Evolutionary conservation across 192 early-diverging fungal species (phyloP), one percentile per base, ranked within the genome.

Genomic region (Gamsiella multidivaricata): DNA sequence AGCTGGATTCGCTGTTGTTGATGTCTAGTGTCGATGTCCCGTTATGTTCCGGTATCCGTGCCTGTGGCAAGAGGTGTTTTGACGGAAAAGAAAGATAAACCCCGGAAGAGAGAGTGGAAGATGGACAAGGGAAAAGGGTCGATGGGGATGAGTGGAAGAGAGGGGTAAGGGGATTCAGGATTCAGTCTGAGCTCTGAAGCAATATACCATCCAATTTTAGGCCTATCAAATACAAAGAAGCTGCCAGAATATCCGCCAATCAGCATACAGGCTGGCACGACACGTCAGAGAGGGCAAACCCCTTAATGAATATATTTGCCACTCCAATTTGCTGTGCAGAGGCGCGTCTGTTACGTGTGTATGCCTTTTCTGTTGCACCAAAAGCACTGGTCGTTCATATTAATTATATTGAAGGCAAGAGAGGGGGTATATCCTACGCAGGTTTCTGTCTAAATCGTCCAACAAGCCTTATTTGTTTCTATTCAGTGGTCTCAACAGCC

Each of bases 221-320:
- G 57, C 41, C 41, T 31, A 59, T 45, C 41, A 36, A 32, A 41
- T 39, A 3, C 61, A 59, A 18, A 59, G 31, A 49, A 43, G 33
- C 23, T 55, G 26, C 42, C 42, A 31, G 10, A 46, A 54, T 7
- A 4, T 10, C 53, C 39, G 61, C 61, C 61, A 64, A 64, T 64
- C 50, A 31, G 46, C 34, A 28, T 3, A 32, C 53, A 23, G 10
- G 33, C 53, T 56, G 51, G 52, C 54, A 25, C 29, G 39, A 66
- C 64, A 66, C 64, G 64, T 66, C 64, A 66, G 53, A 66, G 26
- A 14, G 55, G 12, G 29, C 3, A 41, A 25, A 46, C 41, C 61
- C 45, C 49, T 62, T 62, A 51, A 41, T n/a, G 22, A 12, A 0
- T 49, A 0, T 8, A 22, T 17, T 23, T 22, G 1, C n/a, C 17